Evolutionary conservation across 2,329 filamentous ascomycete genomes (phyloP), one percentile per base, ranked within the genome.

Genomic region (Stemphylium lycopersici): DNA sequence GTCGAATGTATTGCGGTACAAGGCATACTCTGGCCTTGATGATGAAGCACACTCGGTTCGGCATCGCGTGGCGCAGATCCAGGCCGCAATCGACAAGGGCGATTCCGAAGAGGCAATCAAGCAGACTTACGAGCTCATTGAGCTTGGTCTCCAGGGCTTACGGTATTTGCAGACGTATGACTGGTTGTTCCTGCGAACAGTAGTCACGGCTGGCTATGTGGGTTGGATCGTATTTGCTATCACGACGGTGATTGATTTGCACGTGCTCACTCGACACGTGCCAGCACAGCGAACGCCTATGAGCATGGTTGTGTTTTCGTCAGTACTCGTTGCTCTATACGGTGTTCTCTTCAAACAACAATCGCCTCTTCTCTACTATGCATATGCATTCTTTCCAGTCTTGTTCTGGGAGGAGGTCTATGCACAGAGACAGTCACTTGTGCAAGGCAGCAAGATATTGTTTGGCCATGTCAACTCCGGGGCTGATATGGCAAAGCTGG

Each of bases 161-260:
- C 86, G 95, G 45, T 99, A 99, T 73, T 83, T 99, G 22, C 95
- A 99, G 76, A 99, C 93, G 0, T 99, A 99, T 68, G 95, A 99
- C 78, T 99, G 95, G 95, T 82, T 99, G 2, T 99, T 99, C 77
- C 79, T 99, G 32, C 84, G 95, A 56, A 89, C 91, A 2, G 81
- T 99, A 44, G 89, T 99, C 55, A 97, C 95, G 2, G 72, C 90
- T 11, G 95, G 95, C 15, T 99, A 98, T 69, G 78, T 98, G 6
- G 95, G 95, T 16, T 99, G 93, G 93, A 96, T 98, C 70, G 89
- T 90, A 1, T 99, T 93, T 75, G 91, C 93, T 2, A 80, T 96
- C 45, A 95, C 91, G 0, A 96, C 89, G 0, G 92, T 98, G 42
- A 83, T 98, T 58, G 90, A 96, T 70, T 79, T 93, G 47, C 91